Base-by-base conservation (phyloP, 2,329 filamentous ascomycete genomes). In the Xylaria sp. region DNA sequence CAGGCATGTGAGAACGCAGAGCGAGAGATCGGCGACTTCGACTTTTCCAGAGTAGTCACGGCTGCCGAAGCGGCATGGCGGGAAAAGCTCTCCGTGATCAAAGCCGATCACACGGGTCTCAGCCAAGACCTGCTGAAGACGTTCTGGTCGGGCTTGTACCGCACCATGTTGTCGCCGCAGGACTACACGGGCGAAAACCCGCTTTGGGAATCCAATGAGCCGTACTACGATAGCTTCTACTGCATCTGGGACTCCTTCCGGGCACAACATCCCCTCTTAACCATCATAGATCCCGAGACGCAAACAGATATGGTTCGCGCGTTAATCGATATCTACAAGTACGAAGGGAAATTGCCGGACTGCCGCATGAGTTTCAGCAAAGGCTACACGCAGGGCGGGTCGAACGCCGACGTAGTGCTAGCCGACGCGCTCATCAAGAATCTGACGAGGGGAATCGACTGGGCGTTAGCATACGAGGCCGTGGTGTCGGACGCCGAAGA, bases 291-390 rank as follows among this genome's bases (percentile, higher is more conserved):
- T 72, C 92, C 92, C 0, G 72, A 81, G 1, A 87, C 88, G 3
- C 90, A 93, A 78, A 89, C 90, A 0, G 82, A 87, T 54, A 93
- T 94, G 89, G 85, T 94, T 4, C 84, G 91, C 28, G 89, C 90
- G 57, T 80, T 94, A 57, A 82, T 94, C 1, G 91, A 94, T 73
- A 93, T 89, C 12, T 94, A 94, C 77, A 84, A 85, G 51, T 84
- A 91, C 76, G 88, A 85, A 57, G 84, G 84, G 48, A 79, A 90
- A 76, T 82, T 94, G 3, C 92, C 92, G 0, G 92, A 94, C 79
- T 94, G 92, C 78, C 86, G 91, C 58, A 94, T 94, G 91, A 89
- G 87, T 23, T 87, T 94, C 57, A 92, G 89, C 80, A 92, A 92
- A 76, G 92, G 92, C 0, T 93, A 85, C 77, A 92, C 90, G 0